Conservation (phyloP, 768 basidiomycete genomes). For the Suillus brevipes region DNA sequence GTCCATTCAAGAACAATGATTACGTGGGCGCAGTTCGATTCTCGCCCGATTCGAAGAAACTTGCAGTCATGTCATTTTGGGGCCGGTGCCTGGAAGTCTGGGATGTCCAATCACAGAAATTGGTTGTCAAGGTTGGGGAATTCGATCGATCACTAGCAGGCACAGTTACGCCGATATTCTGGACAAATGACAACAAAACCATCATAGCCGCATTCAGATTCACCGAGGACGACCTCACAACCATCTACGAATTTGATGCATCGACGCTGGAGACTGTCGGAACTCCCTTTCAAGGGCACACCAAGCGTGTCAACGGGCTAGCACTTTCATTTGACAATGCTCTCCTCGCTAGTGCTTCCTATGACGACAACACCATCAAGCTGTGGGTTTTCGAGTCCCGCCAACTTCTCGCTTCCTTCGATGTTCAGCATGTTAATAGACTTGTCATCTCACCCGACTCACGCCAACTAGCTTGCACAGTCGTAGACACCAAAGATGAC, state of each 20-base stretch:
- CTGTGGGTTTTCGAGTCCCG: background rate
- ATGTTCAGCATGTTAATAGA: constrained; percentile 5
- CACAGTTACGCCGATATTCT: background rate
- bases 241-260: background rate
- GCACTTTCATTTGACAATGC: background rate
- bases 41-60: background rate
- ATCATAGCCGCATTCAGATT: background rate
- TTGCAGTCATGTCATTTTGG: background rate
- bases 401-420: background rate
- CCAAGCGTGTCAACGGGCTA: background rate
- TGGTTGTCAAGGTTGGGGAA: background rate
- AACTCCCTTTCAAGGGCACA: background rate
- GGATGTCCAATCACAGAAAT: background rate
- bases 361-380: background rate
- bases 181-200: background rate
- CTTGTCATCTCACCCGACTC: too few species aligned
- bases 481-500: too few species aligned
- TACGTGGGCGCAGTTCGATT: background rate
- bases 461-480: too few species aligned
- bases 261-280: background rate
- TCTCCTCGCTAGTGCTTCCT: background rate
- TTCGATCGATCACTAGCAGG: rapidly evolving
- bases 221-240: rapidly evolving
- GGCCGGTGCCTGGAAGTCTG: background rate
- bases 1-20: background rate